A percentile compares a stretch with the other conserved stretches of the same genome.
Conservation (phyloP, 306 rosid genomes). For the Phaseolus lunatus region DNA sequence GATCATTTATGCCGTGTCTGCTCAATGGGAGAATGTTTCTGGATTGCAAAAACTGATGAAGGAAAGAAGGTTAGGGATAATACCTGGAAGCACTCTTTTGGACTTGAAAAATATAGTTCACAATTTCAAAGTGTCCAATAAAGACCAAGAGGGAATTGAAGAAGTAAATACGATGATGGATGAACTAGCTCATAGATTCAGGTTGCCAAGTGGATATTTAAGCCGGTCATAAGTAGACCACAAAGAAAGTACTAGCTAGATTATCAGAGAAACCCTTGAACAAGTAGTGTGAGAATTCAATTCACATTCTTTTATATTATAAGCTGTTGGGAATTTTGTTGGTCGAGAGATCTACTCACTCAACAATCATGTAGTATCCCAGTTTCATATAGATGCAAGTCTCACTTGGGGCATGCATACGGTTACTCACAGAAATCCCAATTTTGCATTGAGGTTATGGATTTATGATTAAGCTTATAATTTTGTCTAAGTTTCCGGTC, state of each 20-base stretch:
- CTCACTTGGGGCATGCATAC: conserved; percentile 16
- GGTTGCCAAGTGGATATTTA: conserved; percentile 36
- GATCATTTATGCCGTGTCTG: conserved; percentile 69
- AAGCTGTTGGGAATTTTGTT: conserved; percentile 14
- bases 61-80: conserved; percentile 51
- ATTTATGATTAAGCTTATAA: conserved; percentile 12
- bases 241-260: conserved; percentile 26
- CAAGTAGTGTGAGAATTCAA: conserved; percentile 26
- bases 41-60: conserved; percentile 62
- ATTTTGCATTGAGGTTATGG: conserved; percentile 35
- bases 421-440: conserved; percentile 26
- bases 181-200: conserved; percentile 49
- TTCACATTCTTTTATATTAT: conserved; percentile 18
- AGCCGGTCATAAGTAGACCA: conserved; percentile 8
- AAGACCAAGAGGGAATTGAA: conserved; percentile 49
- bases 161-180: conserved; percentile 45
- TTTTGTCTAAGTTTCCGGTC: not conserved
- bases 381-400: conserved; percentile 18
- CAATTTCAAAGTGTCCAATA: conserved; percentile 53
- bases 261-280: not conserved
- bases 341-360: conserved; percentile 2
- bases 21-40: conserved; percentile 74
- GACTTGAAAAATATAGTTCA: conserved; percentile 77
- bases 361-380: conserved; percentile 28
- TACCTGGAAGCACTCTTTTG: conserved; percentile 70